phyloP scores from a whole-genome alignment of 805 yeast genomes.

The Ogataea thermomethanolica region DNA sequence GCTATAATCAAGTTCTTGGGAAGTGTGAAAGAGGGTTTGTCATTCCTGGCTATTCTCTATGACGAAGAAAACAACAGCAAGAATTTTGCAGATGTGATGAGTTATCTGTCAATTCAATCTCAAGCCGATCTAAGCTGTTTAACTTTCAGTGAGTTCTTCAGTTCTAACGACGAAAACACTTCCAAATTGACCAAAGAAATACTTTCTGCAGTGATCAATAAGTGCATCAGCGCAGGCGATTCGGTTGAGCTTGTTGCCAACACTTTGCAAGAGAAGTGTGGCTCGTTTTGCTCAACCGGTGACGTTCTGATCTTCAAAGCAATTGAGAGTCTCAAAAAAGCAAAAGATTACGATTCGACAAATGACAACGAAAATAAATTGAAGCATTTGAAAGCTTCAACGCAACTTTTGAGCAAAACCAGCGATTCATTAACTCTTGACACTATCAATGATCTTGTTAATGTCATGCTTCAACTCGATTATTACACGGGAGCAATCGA shows the following conservation, averaged over 20 bases:
- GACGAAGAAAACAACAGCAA: conserved; percentile 52
- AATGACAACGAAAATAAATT: conserved; percentile 69
- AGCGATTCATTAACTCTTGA: conserved; percentile 75
- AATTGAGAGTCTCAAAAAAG: conserved; percentile 83
- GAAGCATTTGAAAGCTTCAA: conserved; percentile 69
- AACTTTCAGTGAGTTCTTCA: conserved; percentile 72
- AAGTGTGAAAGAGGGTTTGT: conserved; percentile 83
- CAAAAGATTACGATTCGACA: conserved; percentile 66
- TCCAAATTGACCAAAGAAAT: conserved; percentile 76
- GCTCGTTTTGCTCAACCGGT: conserved; percentile 88
- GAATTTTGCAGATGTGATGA: conserved; percentile 62
- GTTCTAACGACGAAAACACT: conserved; percentile 56
- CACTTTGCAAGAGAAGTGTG: conserved; percentile 87
- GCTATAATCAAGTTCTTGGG: conserved; percentile 71
- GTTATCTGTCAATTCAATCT: conserved; percentile 61
- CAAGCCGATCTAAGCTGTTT: conserved; percentile 65
- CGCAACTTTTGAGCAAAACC: conserved; percentile 71
- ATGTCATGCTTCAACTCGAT: conserved; percentile 71
- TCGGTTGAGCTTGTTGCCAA: conserved; percentile 88
- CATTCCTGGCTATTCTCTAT: conserved; percentile 76
- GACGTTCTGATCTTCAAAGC: conserved; percentile 95
- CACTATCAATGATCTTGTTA: conserved; percentile 75
- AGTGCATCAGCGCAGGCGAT: conserved; percentile 85
- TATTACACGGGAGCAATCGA: conserved; percentile 84
- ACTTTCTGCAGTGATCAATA: conserved; percentile 82